Percentiles rank a stretch among this genome's conserved stretches.
phyloP scores from a whole-genome alignment of 2,329 filamentous ascomycete species.

The Xylariaceae sp. region DNA sequence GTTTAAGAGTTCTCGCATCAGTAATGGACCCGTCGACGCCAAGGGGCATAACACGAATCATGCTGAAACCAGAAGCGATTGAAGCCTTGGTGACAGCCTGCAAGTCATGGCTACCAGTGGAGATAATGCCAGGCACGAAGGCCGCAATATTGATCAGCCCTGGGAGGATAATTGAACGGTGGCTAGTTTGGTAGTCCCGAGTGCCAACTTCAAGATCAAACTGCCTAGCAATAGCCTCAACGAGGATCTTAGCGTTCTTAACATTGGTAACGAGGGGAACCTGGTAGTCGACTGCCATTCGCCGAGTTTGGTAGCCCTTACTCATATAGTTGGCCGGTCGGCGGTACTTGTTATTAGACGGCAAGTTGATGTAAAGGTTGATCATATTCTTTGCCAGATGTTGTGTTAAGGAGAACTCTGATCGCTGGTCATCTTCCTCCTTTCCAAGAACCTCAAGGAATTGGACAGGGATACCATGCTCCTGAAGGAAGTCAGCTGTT shows the following conservation, averaged over 20 bases:
- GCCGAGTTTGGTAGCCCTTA: slow-evolving; percentile 91
- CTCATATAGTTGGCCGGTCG: slow-evolving; percentile 98
- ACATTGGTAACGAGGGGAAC: slow-evolving; percentile 97
- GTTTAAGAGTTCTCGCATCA: slow-evolving; percentile 65
- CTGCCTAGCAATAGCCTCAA: slow-evolving; percentile 88
- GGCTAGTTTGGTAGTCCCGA: slow-evolving; percentile 89
- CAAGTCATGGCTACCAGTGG: slow-evolving; percentile 62
- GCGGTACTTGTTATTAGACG: slow-evolving; percentile 96
- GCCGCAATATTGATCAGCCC: slow-evolving; percentile 76
- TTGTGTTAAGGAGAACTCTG: slow-evolving; percentile 94
- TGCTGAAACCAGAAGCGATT: slow-evolving; percentile 70
- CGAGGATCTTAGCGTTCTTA: slow-evolving; percentile 96
- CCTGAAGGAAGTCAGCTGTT: slow-evolving; percentile 93
- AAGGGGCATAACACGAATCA: slow-evolving; percentile 75
- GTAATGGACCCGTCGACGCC: slow-evolving; percentile 70
- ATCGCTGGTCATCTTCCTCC: slow-evolving; percentile 78
- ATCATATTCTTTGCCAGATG: slow-evolving; percentile 97
- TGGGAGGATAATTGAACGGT: slow-evolving; percentile 68
- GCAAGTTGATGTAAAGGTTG: slow-evolving; percentile 97
- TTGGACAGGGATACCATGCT: slow-evolving; percentile 87
- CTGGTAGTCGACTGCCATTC: slow-evolving; percentile 97
- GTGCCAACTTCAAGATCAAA: slow-evolving; percentile 79
- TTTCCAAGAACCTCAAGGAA: slow-evolving; percentile 84
- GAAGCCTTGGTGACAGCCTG: slow-evolving; percentile 68
- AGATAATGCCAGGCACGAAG: slow-evolving; percentile 71